These are phyloP conservation scores for Epithele typhae DNA, from an alignment of 768 basidiomycete genomes.

Conservation along the genomic window DNA sequence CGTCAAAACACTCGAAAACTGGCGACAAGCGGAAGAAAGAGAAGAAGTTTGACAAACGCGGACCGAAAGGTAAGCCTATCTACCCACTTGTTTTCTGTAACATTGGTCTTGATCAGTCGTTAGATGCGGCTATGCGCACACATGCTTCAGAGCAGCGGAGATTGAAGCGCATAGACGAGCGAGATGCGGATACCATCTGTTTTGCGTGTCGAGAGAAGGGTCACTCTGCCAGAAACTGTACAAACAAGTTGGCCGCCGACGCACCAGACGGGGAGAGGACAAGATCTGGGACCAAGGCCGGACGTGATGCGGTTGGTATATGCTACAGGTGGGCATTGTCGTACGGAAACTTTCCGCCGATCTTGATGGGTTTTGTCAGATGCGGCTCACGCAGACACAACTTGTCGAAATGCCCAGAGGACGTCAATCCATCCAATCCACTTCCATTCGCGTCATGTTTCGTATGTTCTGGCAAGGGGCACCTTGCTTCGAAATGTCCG, in stretches of 20 bases:
- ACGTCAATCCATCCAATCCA: constrained; percentile 55
- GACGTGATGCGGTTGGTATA: constrained; percentile 70
- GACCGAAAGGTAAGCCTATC: no score
- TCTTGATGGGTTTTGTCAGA: constrained; percentile 39
- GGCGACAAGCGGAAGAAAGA: constrained; percentile 19
- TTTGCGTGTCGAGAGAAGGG: constrained; percentile 85
- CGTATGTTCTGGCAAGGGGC: constrained; percentile 80
- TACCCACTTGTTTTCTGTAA: no score
- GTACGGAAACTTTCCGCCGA: not conserved
- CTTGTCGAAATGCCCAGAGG: constrained; percentile 72
- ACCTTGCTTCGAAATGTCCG: constrained; percentile 81
- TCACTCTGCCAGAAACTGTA: constrained; percentile 82
- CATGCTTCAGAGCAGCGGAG: constrained; percentile 55
- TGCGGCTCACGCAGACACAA: constrained; percentile 80
- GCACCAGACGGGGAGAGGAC: constrained; percentile 13
- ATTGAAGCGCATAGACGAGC: constrained; percentile 56
- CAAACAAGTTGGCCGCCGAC: constrained; percentile 34
- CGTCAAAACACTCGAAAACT: constrained; percentile 10
- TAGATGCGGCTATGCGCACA: constrained; percentile 16
- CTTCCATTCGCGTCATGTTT: constrained; percentile 91
- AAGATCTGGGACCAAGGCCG: constrained; percentile 26
- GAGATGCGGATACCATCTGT: constrained; percentile 59
- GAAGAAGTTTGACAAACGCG: no score
- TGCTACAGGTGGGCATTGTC: constrained; percentile 27
- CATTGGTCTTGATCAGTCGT: no score